Percentiles rank a stretch among this genome's conserved stretches.
Conservation (phyloP, 2,329 filamentous ascomycete species). For the Mycosphaerella sp. region DNA sequence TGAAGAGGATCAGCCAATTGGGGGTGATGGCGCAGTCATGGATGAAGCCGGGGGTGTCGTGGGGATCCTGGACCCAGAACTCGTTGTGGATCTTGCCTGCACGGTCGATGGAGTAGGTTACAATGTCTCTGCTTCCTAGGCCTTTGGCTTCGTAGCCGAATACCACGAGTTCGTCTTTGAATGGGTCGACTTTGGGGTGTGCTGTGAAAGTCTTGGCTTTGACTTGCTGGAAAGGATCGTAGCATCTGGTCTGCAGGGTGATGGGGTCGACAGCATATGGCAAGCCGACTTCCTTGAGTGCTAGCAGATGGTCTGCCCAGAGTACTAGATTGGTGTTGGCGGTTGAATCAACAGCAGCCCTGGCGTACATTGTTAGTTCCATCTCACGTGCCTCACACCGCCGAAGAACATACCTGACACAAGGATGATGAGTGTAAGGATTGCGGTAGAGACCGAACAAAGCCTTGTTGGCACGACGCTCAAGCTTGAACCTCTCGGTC, state of each 20-base stretch:
- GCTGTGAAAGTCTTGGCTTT: conserved; percentile 39
- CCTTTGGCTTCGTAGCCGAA: conserved; percentile 41
- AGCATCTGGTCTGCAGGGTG: conserved; percentile 37
- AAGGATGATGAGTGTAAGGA: conserved; percentile 45
- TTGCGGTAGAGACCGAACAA: conserved; percentile 55
- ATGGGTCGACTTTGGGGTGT: conserved; percentile 42
- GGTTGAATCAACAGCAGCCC: conserved; percentile 45
- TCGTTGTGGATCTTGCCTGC: conserved; percentile 37
- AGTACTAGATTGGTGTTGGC: conserved; percentile 56
- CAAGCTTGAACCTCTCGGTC: conserved; percentile 40
- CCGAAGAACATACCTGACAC: conserved; percentile 7
- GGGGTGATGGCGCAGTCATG: conserved; percentile 39
- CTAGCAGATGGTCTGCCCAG: conserved; percentile 51
- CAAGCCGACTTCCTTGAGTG: conserved; percentile 45
- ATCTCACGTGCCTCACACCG: neutral
- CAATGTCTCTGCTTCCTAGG: conserved; percentile 33
- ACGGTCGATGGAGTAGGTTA: conserved; percentile 37
- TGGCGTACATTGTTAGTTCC: neutral
- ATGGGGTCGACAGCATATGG: conserved; percentile 39
- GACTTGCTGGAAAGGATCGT: conserved; percentile 37
- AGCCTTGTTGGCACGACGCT: conserved; percentile 35
- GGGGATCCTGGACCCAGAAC: conserved; percentile 38
- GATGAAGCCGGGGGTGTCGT: conserved; percentile 34
- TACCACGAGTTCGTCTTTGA: conserved; percentile 38
- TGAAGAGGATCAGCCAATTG: conserved; percentile 37